Conservation (phyloP, 1,284 basidiomycete genomes). For the Singerocomus inundabilis region DNA sequence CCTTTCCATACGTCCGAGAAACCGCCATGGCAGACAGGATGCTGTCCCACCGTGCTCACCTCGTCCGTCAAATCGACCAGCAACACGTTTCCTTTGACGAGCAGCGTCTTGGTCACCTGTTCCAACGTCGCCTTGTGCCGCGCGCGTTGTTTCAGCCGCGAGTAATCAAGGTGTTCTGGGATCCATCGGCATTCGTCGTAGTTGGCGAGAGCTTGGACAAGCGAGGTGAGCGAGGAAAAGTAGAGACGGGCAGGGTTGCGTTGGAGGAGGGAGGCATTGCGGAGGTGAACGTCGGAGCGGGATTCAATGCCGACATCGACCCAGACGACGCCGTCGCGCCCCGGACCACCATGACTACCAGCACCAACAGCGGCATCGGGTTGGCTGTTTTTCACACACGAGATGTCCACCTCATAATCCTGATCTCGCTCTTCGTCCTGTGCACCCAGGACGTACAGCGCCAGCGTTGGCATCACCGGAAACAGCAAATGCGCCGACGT, state of each 20-base stretch:
- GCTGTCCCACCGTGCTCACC: slow-evolving; percentile 37
- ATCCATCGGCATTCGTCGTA: slow-evolving; percentile 53
- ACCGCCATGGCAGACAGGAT: slow-evolving; percentile 47
- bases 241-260: slow-evolving; percentile 46
- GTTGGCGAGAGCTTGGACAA: slow-evolving; percentile 48
- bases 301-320: slow-evolving; percentile 50
- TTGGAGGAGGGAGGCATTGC: slow-evolving; percentile 55
- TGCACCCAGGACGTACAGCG: slow-evolving; percentile 46
- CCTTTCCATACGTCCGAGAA: slow-evolving; percentile 64
- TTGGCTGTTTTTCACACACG: neutral
- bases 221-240: slow-evolving; percentile 50
- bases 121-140: slow-evolving; percentile 53
- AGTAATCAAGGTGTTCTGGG: slow-evolving; percentile 49
- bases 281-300: slow-evolving; percentile 49
- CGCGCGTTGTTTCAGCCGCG: slow-evolving; percentile 51
- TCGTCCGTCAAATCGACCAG: slow-evolving; percentile 56
- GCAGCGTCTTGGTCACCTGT: slow-evolving; percentile 53
- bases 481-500: slow-evolving; percentile 50
- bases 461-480: slow-evolving; percentile 49
- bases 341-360: neutral
- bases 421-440: slow-evolving; percentile 17
- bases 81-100: slow-evolving; percentile 47
- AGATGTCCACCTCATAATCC: slow-evolving; percentile 3
- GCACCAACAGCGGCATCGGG: neutral
- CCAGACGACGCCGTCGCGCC: slow-evolving; percentile 17